These are phyloP conservation scores for Nakazawaea populi DNA, from an alignment of 805 yeast species.

Conservation along the genomic window DNA sequence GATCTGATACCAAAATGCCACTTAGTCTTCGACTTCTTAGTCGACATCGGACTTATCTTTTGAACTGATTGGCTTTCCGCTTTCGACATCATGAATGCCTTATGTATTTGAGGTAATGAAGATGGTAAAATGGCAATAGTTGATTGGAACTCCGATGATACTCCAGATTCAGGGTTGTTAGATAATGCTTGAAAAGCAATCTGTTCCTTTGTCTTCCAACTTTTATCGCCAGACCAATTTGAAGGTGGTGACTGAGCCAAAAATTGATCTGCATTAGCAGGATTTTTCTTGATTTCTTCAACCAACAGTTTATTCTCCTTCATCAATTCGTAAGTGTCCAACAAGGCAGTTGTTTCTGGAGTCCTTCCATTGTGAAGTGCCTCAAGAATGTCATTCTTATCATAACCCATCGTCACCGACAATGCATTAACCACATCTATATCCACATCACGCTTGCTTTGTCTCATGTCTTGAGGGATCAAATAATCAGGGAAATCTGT, in stretches of 20 bases:
- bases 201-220: constrained; percentile 8
- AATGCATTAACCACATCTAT: constrained; percentile 72
- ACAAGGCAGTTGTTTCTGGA: constrained; percentile 62
- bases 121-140: constrained; percentile 92
- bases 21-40: constrained; percentile 86
- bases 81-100: constrained; percentile 80
- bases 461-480: constrained; percentile 48
- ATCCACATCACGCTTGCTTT: constrained; percentile 46
- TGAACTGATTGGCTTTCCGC: constrained; percentile 29
- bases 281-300: constrained; percentile 53
- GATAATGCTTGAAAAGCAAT: constrained; percentile 36
- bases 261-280: constrained; percentile 50
- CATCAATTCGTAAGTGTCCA: constrained; percentile 81
- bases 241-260: constrained; percentile 57
- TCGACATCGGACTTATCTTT: constrained; percentile 39
- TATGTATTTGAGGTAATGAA: constrained; percentile 88
- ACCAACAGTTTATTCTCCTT: constrained; percentile 71
- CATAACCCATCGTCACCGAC: constrained; percentile 83
- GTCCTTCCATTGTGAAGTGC: constrained; percentile 39
- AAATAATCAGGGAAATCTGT: constrained; percentile 75
- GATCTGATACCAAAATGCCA: constrained; percentile 99
- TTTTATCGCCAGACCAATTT: constrained; percentile 4
- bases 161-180: constrained; percentile 32
- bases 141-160: constrained; percentile 54
- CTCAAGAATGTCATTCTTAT: constrained; percentile 73